Conservation (phyloP, 2,329 filamentous ascomycete species). For the Diaporthe sp. region DNA sequence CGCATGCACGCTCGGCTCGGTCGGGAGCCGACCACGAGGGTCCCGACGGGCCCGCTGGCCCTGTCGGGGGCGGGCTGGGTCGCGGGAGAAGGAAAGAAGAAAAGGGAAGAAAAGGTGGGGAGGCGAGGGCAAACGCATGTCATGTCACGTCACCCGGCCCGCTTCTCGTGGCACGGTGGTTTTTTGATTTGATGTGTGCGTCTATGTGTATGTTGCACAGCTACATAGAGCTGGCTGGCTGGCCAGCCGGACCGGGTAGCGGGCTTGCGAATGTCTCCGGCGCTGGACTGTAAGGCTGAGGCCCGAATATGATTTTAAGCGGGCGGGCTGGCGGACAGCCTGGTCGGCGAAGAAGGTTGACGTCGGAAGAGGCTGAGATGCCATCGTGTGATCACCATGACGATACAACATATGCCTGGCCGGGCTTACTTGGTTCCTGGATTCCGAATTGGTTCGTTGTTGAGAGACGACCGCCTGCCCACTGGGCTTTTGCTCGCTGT, state of each 20-base stretch:
- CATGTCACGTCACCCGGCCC: constrained; percentile 30
- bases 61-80: neutral
- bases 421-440: neutral
- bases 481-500: constrained; percentile 21
- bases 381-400: constrained; percentile 21
- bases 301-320: neutral
- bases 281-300: constrained; percentile 7
- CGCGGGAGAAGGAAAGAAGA: constrained; percentile 9
- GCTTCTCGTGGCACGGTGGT: constrained; percentile 23
- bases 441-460: neutral
- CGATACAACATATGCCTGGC: neutral
- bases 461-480: neutral
- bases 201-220: neutral
- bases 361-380: neutral
- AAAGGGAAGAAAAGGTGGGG: constrained; percentile 6
- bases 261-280: neutral
- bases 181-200: neutral
- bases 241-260: neutral
- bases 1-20: neutral
- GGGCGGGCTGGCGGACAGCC: neutral
- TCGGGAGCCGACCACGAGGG: constrained; percentile 7
- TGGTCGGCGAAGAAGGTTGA: neutral
- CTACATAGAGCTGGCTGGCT: neutral
- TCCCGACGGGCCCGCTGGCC: constrained; percentile 1
- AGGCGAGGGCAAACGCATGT: constrained; percentile 9